These are phyloP conservation scores for Fusarium globosum DNA, from an alignment of 2,329 filamentous ascomycete species.

Conservation along the genomic window DNA sequence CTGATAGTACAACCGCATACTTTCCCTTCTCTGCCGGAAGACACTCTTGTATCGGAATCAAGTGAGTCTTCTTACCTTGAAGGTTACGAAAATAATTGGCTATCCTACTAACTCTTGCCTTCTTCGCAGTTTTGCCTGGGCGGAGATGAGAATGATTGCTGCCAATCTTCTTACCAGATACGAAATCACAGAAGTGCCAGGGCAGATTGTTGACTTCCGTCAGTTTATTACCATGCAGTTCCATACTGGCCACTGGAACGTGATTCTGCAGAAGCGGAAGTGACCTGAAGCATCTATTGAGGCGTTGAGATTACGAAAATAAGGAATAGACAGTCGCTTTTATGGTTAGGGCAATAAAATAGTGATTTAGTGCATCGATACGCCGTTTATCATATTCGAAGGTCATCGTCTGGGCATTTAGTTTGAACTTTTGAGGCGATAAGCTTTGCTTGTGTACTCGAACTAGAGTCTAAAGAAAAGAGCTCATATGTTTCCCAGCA, in stretches of 20 bases:
- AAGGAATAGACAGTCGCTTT: not conserved
- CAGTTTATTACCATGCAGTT: not conserved
- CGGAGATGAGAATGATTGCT: not conserved
- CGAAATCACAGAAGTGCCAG: not conserved
- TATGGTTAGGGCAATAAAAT: no score
- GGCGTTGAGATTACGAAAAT: not conserved
- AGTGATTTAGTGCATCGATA: no score
- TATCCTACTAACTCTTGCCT: not conserved
- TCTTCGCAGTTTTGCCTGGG: not conserved
- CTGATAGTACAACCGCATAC: not conserved
- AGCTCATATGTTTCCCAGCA: no score
- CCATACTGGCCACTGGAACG: not conserved
- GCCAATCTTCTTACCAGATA: not conserved
- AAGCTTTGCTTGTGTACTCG: not conserved
- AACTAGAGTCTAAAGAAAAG: not conserved
- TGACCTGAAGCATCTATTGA: no score
- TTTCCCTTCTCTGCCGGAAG: not conserved
- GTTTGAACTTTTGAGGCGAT: not conserved
- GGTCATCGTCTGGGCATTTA: no score
- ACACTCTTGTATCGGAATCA: not conserved
- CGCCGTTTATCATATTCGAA: no score
- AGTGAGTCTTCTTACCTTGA: not conserved
- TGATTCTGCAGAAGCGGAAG: not conserved
- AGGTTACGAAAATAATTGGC: rapidly evolving
- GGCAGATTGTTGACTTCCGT: not conserved